Evolutionary conservation across 345 rosid genomes (phyloP).

Genomic region (Moricandia moricandioides): DNA sequence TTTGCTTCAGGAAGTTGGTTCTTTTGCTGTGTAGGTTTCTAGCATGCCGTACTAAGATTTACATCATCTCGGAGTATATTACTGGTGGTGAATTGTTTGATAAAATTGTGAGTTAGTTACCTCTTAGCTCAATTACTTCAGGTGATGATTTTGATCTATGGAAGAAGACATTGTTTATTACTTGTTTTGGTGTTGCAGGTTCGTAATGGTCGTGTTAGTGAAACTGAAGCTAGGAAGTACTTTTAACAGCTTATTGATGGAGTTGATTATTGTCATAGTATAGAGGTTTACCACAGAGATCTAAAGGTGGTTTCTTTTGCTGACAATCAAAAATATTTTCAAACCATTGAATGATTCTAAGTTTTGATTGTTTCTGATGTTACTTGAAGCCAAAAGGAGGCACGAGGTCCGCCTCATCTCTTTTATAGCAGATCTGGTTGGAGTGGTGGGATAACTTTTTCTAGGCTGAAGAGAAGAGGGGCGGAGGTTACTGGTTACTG

Average conservation of each 20-base stretch:
- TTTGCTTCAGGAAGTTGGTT: neutral
- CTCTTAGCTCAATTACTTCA: neutral
- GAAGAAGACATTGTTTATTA: neutral
- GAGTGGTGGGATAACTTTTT: neutral
- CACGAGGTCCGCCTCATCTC: too few relatives aligned
- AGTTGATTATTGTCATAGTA: slow-evolving; percentile 54
- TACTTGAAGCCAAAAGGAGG: too few relatives aligned
- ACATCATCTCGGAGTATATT: slow-evolving; percentile 87
- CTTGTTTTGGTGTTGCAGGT: slow-evolving; percentile 45
- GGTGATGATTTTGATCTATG: neutral
- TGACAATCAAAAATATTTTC: neutral
- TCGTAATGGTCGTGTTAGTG: slow-evolving; percentile 79
- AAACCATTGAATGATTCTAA: too few relatives aligned
- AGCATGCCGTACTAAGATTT: slow-evolving; percentile 86
- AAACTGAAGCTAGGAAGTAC: slow-evolving; percentile 78
- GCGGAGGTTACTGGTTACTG: neutral
- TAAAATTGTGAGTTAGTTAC: slow-evolving; percentile 65
- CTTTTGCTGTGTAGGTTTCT: slow-evolving; percentile 51
- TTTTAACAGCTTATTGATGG: slow-evolving; percentile 96
- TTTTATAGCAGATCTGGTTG: neutral
- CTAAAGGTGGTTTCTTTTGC: slow-evolving; percentile 54
- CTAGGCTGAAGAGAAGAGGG: neutral
- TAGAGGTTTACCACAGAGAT: slow-evolving; percentile 92
- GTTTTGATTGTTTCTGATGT: too few relatives aligned
- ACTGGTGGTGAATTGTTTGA: slow-evolving; percentile 92